Evolutionary conservation across 2,329 filamentous ascomycete species (phyloP), one percentile per base, ranked within the genome.

Genomic region (Furcasterigmium furcatum): DNA sequence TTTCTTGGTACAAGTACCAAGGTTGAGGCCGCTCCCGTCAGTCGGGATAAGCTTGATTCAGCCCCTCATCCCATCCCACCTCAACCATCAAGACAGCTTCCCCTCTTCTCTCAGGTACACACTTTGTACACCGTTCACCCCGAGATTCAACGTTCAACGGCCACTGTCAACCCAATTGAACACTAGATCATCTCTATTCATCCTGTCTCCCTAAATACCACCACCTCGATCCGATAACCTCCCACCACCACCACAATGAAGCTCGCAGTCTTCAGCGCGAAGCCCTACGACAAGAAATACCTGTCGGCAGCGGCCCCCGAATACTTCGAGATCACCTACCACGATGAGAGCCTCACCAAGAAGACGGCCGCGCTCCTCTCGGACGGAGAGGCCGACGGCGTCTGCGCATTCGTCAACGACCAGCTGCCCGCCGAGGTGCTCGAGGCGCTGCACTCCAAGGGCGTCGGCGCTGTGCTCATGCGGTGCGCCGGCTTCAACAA

Each of bases 321-420:
- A 29, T 58, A 66, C 42, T 63, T 79, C 52, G 68, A 78, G 10
- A 63, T 85, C 44, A 58, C 67, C 46, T 84, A 77, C 61, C 80
- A 85, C 62, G 72, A 80, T 38, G 79, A 82, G 47, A 56, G 77
- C 4, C 73, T 87, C 9, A 71, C 66, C 34, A 52, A 67, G 22
- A 74, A 81, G 38, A 87, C 82, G 1, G 79, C 73, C 2, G 53
- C 73, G 1, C 71, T 86, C 7, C 29, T 19, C 14, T 34, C 30
- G 30, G 76, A 77, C 3, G 57, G 64, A 2, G 73, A 68, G 29
- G 70, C 74, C 47, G 65, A 74, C 35, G 83, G 82, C 46, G 71
- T 87, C 41, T 87, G 83, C 63, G 77, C 80, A 55, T 87, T 87
- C 55, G 84, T 87, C 58, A 87, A 87, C 61, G 84, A 87, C 63